Base-by-base conservation (phyloP, 345 rosid genomes). In the Dimocarpus longan region DNA sequence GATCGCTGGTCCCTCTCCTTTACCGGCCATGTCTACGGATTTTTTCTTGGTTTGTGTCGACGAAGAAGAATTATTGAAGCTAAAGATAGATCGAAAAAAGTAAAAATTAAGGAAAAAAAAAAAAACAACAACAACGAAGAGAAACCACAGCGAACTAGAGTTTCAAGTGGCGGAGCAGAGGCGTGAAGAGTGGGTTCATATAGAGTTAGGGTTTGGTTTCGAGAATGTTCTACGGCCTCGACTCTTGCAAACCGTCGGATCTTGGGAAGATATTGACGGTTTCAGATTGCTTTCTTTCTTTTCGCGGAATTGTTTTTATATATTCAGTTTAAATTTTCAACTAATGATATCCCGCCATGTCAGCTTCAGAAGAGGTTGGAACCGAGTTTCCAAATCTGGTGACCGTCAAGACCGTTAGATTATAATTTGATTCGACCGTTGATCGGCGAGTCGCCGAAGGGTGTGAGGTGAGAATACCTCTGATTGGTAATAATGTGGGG, bases 1-100 rank as follows among this genome's bases (percentile, higher is more conserved):
- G 83, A 91, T 91, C 50, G 93, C 94, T 21, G 94, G 91, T 69
- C 94, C 94, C 76, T 91, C 94, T 85, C 94, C 94, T 83, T 91
- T 91, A 74, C 91, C 92, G 5, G 94, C 89, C 94, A 91, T 91
- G 22, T 18, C 71, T 75, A 66, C 10, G 39, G 12, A 15, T 16
- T 1, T 8, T 0, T 3, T 42, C 37, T 32, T 71, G 3, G 79
- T 24, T 24, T 71, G n/a, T 66, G 75, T 65, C 78, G 56, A 62
- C 76, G 56, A 59, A 46, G 71, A 62, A 60, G 46, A 78, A 32
- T 75, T 39, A 12, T 46, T 8, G 39, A 70, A 65, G 69, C 54
- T 73, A 12, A 13, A 3, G 19, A 66, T n/a, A 32, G 10, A 10
- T 10, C 64, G 3, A 68, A 68, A 68, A 16, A 11, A 3, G 15